Evolutionary conservation across 2,329 filamentous ascomycete genomes (phyloP).

Genomic region (Elsinoe necatrix): DNA sequence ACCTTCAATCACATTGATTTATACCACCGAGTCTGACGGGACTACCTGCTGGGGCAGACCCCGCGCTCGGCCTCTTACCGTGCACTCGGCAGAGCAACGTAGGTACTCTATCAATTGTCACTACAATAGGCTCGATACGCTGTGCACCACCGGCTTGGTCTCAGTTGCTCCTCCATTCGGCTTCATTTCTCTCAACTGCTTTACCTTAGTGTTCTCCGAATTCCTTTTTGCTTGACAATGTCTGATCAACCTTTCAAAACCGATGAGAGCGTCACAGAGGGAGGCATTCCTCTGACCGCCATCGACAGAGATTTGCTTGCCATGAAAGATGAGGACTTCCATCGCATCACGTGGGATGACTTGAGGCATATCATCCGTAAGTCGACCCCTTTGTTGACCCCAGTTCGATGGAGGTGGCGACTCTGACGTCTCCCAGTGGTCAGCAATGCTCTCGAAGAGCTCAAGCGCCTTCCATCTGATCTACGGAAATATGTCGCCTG

Average conservation of each 20-base stretch:
- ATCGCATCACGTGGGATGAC: conserved; percentile 45
- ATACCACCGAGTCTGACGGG: not conserved
- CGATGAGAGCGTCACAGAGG: not conserved
- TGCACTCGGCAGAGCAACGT: not conserved
- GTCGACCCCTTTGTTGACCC: not conserved
- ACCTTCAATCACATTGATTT: no score
- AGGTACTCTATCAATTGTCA: not conserved
- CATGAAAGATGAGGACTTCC: conserved; percentile 45
- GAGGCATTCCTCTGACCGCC: conserved; percentile 40
- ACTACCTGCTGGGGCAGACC: not conserved
- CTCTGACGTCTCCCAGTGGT: conserved; percentile 20
- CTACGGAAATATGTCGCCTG: conserved; percentile 53
- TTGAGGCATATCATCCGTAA: conserved; percentile 45
- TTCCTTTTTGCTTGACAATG: not conserved
- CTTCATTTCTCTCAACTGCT: no score
- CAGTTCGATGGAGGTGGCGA: not conserved
- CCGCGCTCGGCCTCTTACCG: not conserved
- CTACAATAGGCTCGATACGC: no score
- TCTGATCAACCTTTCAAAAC: conserved; percentile 13
- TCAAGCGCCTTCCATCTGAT: conserved; percentile 53
- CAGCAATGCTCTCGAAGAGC: conserved; percentile 45
- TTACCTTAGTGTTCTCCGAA: no score
- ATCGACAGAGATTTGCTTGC: conserved; percentile 42
- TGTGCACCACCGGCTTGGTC: no score
- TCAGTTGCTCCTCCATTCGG: no score